Percentiles rank a stretch among this genome's conserved stretches.
Evolutionary conservation across 768 basidiomycete genomes (phyloP).

Genomic region (Amanita subjunquillea): DNA sequence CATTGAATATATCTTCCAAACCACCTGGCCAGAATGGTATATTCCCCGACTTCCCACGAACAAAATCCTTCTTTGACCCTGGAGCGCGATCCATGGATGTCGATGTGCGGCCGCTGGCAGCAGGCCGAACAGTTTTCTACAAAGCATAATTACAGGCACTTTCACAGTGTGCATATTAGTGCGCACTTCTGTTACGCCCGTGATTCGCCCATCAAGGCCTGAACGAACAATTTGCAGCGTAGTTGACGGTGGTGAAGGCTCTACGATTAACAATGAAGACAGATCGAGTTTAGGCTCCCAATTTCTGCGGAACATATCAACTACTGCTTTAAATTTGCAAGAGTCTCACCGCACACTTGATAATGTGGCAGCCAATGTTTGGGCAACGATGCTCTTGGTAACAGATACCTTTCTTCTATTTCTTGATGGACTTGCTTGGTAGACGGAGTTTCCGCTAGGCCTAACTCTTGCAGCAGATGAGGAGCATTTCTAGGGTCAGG

Average conservation of each 20-base stretch:
- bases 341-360: constrained; percentile 55
- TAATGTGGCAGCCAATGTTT: constrained; percentile 69
- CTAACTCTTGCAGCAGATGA: constrained; percentile 41
- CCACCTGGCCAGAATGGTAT: constrained; percentile 95
- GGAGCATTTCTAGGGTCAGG: constrained; percentile 30
- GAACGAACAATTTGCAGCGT: constrained; percentile 61
- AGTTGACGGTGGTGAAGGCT: constrained; percentile 70
- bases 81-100: constrained; percentile 82
- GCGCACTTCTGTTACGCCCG: constrained; percentile 71
- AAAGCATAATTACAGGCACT: background rate
- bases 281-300: constrained; percentile 59
- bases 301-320: constrained; percentile 34
- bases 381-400: constrained; percentile 58
- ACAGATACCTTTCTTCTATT: constrained; percentile 67
- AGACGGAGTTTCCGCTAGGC: constrained; percentile 47
- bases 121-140: constrained; percentile 44
- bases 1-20: constrained; percentile 51
- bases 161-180: background rate
- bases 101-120: constrained; percentile 69
- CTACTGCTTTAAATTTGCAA: constrained; percentile 1
- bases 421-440: constrained; percentile 49
- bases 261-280: constrained; percentile 51
- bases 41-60: constrained; percentile 87
- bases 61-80: constrained; percentile 69
- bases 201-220: constrained; percentile 72